These are phyloP conservation scores for Collariella sp. DNA, from an alignment of 495 filamentous ascomycete genomes.

Conservation along the genomic window DNA sequence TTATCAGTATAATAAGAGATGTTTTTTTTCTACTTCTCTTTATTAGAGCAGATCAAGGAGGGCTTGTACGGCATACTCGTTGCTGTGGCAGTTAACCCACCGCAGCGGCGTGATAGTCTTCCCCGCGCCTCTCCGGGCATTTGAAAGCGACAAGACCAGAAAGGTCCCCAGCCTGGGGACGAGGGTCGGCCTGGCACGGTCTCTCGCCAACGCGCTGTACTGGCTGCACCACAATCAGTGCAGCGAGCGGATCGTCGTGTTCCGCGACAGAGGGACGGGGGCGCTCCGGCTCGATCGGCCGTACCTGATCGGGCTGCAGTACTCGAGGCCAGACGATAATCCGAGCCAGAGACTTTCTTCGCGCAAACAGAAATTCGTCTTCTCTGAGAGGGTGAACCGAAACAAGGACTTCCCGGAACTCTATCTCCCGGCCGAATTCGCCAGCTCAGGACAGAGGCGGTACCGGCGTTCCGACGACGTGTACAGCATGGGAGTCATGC, in stretches of 20 bases:
- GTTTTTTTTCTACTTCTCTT: no score
- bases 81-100: background rate
- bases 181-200: background rate
- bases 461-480: background rate
- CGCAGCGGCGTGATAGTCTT: background rate
- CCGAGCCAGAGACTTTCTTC: no score
- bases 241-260: background rate
- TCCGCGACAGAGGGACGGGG: background rate
- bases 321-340: background rate
- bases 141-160: background rate
- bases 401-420: background rate
- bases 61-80: background rate
- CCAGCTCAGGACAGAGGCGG: background rate
- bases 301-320: background rate
- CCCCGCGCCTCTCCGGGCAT: background rate
- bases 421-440: background rate
- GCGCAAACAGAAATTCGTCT: background rate
- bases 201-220: background rate
- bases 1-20: no score
- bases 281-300: background rate
- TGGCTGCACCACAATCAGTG: background rate
- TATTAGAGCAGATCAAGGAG: no score
- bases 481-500: background rate
- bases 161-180: background rate
- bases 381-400: background rate